Percentiles rank a stretch among this genome's conserved stretches.
Conservation (phyloP, 768 basidiomycete species). For the Suillus subluteus region DNA sequence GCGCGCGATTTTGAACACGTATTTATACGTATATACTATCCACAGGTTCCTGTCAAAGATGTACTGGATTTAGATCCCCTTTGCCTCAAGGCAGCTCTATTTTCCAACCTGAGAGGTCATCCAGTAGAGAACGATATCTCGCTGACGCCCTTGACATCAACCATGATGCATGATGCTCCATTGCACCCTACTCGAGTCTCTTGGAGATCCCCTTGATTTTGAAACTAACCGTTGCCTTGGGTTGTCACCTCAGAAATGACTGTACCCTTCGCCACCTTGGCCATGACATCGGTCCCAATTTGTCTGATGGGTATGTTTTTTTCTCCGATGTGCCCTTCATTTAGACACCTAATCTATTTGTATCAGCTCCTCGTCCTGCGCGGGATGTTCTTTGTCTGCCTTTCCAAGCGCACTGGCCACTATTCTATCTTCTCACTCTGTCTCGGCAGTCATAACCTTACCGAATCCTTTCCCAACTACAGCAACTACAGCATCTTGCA, state of each 20-base stretch:
- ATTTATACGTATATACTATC: conserved; percentile 1
- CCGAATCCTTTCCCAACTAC: neutral
- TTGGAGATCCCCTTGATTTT: neutral
- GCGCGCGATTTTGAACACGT: neutral
- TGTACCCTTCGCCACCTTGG: neutral
- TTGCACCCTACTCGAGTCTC: neutral
- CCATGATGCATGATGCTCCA: neutral
- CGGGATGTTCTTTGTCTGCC: neutral
- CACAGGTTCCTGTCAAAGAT: neutral
- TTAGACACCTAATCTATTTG: neutral
- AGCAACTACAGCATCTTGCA: neutral
- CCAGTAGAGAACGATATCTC: neutral
- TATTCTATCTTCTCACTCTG: neutral
- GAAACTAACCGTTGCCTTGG: conserved; percentile 4
- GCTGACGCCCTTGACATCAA: conserved; percentile 2
- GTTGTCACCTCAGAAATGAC: conserved; percentile 1
- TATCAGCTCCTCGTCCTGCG: neutral
- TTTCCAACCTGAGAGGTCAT: neutral
- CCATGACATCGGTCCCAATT: neutral
- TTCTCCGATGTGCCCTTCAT: neutral
- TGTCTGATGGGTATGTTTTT: neutral
- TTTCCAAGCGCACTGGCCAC: neutral
- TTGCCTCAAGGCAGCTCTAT: conserved; percentile 6
- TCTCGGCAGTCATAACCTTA: neutral
- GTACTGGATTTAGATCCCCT: neutral